Percentiles rank a stretch among this genome's conserved stretches.
Evolutionary conservation across 305 asterid species (phyloP).

Genomic region (Lippia alba): DNA sequence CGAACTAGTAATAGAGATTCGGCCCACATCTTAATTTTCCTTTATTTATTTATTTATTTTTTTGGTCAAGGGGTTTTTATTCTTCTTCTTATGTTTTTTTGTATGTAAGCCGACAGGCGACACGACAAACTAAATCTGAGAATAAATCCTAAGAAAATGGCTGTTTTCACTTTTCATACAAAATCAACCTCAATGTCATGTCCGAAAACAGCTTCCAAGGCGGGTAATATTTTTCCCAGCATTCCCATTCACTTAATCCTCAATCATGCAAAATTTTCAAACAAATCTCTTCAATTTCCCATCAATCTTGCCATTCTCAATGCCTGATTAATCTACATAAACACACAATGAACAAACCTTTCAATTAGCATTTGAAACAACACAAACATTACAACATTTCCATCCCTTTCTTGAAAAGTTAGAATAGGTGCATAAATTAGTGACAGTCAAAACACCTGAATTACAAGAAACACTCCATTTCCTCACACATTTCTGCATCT

Average conservation of each 20-base stretch:
- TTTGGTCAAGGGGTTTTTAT: too few species aligned
- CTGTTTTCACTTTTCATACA: not conserved
- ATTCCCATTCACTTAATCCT: not conserved
- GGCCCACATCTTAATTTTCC: not conserved
- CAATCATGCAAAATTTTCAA: not conserved
- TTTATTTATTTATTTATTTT: too few species aligned
- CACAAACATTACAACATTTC: too few species aligned
- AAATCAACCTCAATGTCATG: not conserved
- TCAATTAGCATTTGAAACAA: too few species aligned
- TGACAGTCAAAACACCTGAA: conserved; percentile 17
- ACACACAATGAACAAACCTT: not conserved
- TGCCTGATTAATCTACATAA: not conserved
- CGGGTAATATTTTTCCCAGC: not conserved
- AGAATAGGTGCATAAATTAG: conserved; percentile 29
- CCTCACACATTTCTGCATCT: not conserved
- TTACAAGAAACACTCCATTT: conserved; percentile 18
- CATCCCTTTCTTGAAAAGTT: too few species aligned
- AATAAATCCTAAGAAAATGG: too few species aligned
- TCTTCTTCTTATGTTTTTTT: too few species aligned
- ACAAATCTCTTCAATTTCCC: not conserved
- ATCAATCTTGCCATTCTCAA: not conserved
- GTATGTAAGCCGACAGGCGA: too few species aligned
- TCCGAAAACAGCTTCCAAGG: not conserved
- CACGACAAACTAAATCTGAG: too few species aligned
- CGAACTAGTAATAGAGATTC: not conserved